A percentile compares a stretch with the other conserved stretches of the same genome.
phyloP scores from a whole-genome alignment of 306 rosid species.

The Rosa persica region DNA sequence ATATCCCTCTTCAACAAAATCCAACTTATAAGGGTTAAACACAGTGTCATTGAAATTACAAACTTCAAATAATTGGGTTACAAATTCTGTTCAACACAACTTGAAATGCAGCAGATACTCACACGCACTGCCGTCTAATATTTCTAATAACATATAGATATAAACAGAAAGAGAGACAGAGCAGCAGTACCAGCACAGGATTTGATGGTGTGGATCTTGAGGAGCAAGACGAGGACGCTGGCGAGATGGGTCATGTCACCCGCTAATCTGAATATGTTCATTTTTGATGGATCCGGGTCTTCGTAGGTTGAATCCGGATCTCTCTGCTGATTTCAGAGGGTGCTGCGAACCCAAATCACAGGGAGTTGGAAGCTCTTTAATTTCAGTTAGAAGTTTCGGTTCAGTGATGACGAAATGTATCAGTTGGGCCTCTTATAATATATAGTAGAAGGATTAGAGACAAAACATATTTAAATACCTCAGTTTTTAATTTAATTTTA shows the following conservation, averaged over 20 bases:
- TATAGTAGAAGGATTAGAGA: no score
- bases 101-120: background rate
- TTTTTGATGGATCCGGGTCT: constrained; percentile 20
- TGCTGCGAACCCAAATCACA: background rate
- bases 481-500: no score
- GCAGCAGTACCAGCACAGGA: constrained; percentile 60
- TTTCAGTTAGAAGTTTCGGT: background rate
- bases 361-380: background rate
- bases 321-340: background rate
- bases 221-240: constrained; percentile 74
- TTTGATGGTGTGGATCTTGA: constrained; percentile 80
- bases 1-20: background rate
- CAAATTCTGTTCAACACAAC: background rate
- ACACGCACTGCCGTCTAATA: background rate
- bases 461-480: no score
- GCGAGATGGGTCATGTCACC: constrained; percentile 83
- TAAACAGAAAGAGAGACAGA: background rate
- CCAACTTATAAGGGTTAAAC: background rate
- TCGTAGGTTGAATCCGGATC: constrained; percentile 9
- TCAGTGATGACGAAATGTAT: background rate
- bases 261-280: constrained; percentile 69
- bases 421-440: background rate
- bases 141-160: background rate
- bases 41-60: background rate
- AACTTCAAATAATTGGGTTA: background rate